Base-by-base conservation (phyloP, 225 moss, liverwort and hornwort genomes). In the Thuidium tamariscinum region DNA sequence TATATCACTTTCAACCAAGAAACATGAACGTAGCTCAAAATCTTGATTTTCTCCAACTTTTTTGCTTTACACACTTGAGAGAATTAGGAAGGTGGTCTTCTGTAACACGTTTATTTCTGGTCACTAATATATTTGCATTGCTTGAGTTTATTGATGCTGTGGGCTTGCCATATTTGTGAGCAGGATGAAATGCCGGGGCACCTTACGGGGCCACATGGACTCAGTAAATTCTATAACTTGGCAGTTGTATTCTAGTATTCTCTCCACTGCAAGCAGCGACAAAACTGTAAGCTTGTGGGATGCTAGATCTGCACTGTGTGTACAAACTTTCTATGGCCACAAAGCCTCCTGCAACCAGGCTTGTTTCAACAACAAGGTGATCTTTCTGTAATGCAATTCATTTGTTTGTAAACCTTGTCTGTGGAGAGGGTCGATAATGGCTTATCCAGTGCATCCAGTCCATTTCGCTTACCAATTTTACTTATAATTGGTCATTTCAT, bases 281-380 rank as follows among this genome's bases (percentile, higher is more conserved):
- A 97, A 97, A 86, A 97, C 97, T 37, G 90, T 97, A 32, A 97
- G 97, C 86, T 87, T 97, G 22, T 97, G 97, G 97, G 97, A 97
- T 91, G 95, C 97, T 48, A 91, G 97, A 72, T 92, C 93, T 85
- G 91, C 95, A 73, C 88, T 96, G 0, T 97, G 96, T 87, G 97
- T 96, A 81, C 97, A 97, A 89, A 97, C 97, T 56, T 97, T 97
- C 84, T 97, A 97, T 85, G 97, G 97, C 29, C 97, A 97, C 69
- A 95, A 96, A 69, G 95, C 95, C 59, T 97, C 97, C 6, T 97
- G 97, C 92, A 97, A 97, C 86, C 95, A 97, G 25, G 96, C 96
- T 30, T 91, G 88, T 36, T 96, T 96, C 60, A 90, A 95, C 89
- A 94, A 95, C 79, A 94, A 96, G 94, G 97, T 96, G 81, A 15